A percentile compares a stretch with the other conserved stretches of the same genome.
Evolutionary conservation across 352 stramenopile species (phyloP).

Genomic region (Phytophthora palmivora): DNA sequence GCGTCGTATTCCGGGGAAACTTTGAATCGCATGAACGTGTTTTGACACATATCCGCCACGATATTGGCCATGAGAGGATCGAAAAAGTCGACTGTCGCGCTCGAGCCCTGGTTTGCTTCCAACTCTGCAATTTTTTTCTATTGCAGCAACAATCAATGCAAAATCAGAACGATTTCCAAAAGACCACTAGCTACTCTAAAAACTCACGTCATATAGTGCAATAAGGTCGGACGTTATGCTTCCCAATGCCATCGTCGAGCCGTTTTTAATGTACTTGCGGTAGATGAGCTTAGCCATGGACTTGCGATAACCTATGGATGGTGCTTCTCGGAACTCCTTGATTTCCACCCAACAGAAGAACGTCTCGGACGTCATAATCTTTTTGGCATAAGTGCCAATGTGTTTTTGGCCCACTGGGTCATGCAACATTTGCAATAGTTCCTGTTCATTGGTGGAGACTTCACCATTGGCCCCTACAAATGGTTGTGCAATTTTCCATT

Average conservation of each 20-base stretch:
- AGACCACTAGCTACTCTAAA: conserved; percentile 1
- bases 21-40: conserved; percentile 86
- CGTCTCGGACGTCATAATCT: conserved; percentile 84
- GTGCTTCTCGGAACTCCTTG: conserved; percentile 80
- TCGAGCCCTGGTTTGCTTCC: conserved; percentile 38
- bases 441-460: conserved; percentile 68
- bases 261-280: conserved; percentile 85
- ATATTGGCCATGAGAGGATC: conserved; percentile 73
- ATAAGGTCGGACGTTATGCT: conserved; percentile 82
- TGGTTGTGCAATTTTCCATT: conserved; percentile 74
- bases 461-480: conserved; percentile 53
- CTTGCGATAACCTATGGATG: conserved; percentile 70
- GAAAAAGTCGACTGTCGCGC: conserved; percentile 74
- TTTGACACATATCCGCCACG: conserved; percentile 80
- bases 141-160: background rate
- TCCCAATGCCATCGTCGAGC: conserved; percentile 74
- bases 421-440: conserved; percentile 73
- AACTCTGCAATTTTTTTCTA: conserved; percentile 75
- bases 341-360: conserved; percentile 91
- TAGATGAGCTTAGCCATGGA: conserved; percentile 86
- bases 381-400: conserved; percentile 82
- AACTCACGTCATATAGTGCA: conserved; percentile 68
- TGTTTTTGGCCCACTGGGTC: conserved; percentile 86
- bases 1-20: conserved; percentile 66
- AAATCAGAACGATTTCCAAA: conserved; percentile 6